Evolutionary conservation across 257 asterid genomes (phyloP), one percentile per base, ranked within the genome.

Genomic region (Perilla frutescens): DNA sequence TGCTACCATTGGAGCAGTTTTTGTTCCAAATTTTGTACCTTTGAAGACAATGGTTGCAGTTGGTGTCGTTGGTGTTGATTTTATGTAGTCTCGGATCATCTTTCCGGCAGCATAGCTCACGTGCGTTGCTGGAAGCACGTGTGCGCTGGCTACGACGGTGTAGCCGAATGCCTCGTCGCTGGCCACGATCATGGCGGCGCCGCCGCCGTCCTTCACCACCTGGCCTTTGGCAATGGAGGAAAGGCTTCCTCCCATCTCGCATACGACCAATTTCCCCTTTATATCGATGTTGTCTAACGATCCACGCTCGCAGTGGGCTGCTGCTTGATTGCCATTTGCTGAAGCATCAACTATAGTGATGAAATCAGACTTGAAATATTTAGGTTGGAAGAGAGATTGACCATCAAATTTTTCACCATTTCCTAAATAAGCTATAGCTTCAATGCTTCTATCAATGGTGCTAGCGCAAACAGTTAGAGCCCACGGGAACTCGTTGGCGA

Each of bases 271-370:
- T 10, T 47, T 47, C 14, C 53, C 53, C 53, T 47, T 47, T 10
- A 47, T 10, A 10, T 47, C 53, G 1, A 47, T 47, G 53, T 3
- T 12, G 12, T 3, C 11, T 10, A 47, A 11, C 14, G 53, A 1
- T 3, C 1, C n/a, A 12, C 14, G 12, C 12, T 9, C 60, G 29
- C 83, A 81, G 6, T 48, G n/a, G 1, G 37, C 72, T 2, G 66
- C 20, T 0, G 44, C 39, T 66, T 31, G 48, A 11, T 73, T 20
- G 29, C 62, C 60, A 11, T 55, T 5, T 31, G 67, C 26, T 5
- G 70, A 74, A 3, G 83, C 76, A 13, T 78, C 77, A 7, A 81
- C 57, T 6, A 78, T 45, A 2, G 83, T 79, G 31, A 74, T 10
- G 5, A 53, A n/a, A 4, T 10, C 53, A 9, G 53, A 9, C 1